Conservation (phyloP, 352 stramenopile genomes). For the Phytophthora citricola region DNA sequence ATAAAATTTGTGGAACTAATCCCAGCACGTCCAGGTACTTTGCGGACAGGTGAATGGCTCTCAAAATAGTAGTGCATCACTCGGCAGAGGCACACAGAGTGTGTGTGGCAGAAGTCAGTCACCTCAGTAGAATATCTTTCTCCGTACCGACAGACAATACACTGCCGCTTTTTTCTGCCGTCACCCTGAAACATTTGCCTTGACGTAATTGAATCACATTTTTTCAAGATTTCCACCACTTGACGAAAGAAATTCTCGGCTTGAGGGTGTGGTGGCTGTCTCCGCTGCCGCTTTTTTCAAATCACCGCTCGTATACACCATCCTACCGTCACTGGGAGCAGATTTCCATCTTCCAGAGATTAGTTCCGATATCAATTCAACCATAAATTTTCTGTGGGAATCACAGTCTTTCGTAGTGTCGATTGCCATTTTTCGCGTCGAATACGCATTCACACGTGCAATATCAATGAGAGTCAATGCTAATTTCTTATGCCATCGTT, state of each 20-base stretch:
- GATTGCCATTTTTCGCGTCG: not conserved
- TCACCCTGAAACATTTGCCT: constrained; percentile 3
- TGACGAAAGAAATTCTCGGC: not conserved
- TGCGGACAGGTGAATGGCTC: constrained; percentile 1
- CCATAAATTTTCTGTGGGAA: not conserved
- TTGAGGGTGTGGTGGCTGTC: not conserved
- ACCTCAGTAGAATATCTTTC: constrained; percentile 2
- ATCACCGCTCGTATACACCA: not conserved
- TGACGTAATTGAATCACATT: not conserved
- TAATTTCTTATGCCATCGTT: not conserved
- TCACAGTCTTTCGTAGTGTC: not conserved
- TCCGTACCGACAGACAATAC: constrained; percentile 7
- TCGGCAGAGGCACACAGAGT: constrained; percentile 4
- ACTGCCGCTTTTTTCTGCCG: constrained; percentile 2
- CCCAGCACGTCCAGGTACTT: constrained; percentile 9
- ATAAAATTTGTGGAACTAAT: constrained; percentile 14
- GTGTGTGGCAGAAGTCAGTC: constrained; percentile 2
- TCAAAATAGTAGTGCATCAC: not conserved
- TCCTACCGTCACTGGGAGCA: not conserved
- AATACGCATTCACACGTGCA: not conserved
- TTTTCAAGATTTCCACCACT: not conserved
- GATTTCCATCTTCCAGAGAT: not conserved
- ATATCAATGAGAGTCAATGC: not conserved
- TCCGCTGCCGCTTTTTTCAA: not conserved
- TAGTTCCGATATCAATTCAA: not conserved